Conservation (phyloP, 352 stramenopile genomes). For the Plasmopara muralis region DNA sequence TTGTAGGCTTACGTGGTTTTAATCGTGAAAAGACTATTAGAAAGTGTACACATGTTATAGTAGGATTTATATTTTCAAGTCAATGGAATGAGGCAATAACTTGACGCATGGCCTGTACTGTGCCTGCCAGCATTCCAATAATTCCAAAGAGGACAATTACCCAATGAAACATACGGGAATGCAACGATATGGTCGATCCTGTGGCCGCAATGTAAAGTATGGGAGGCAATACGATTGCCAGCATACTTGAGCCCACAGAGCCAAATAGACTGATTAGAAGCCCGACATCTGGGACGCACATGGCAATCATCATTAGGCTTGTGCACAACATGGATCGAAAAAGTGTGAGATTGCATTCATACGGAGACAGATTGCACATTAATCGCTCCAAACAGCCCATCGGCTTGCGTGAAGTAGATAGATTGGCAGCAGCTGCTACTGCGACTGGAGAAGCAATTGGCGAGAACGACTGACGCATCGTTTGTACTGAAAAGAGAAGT, state of each 20-base stretch:
- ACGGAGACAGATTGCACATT: constrained; percentile 50
- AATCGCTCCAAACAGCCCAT: constrained; percentile 35
- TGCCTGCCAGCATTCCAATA: constrained; percentile 61
- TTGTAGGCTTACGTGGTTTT: constrained; percentile 1
- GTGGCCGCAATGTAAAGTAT: constrained; percentile 51
- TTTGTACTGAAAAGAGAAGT: constrained; percentile 18
- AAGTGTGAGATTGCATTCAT: constrained; percentile 73
- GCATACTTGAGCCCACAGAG: constrained; percentile 71
- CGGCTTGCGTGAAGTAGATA: constrained; percentile 13
- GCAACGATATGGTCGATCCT: constrained; percentile 27
- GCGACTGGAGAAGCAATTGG: constrained; percentile 20
- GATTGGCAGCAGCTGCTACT: constrained; percentile 13
- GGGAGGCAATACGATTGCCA: constrained; percentile 71
- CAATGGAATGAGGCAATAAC: constrained; percentile 36
- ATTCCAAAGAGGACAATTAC: constrained; percentile 46
- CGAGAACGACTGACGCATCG: constrained; percentile 22
- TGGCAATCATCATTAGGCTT: constrained; percentile 57
- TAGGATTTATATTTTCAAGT: neutral
- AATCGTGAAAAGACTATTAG: constrained; percentile 9
- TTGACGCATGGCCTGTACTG: constrained; percentile 43
- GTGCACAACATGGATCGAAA: constrained; percentile 81
- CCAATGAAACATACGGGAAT: constrained; percentile 38
- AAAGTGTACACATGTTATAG: constrained; percentile 11
- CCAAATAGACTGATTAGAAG: constrained; percentile 78
- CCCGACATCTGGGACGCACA: constrained; percentile 67